Base-by-base conservation (phyloP, 192 early-diverging fungal species). In the Radiomyces spectabilis region DNA sequence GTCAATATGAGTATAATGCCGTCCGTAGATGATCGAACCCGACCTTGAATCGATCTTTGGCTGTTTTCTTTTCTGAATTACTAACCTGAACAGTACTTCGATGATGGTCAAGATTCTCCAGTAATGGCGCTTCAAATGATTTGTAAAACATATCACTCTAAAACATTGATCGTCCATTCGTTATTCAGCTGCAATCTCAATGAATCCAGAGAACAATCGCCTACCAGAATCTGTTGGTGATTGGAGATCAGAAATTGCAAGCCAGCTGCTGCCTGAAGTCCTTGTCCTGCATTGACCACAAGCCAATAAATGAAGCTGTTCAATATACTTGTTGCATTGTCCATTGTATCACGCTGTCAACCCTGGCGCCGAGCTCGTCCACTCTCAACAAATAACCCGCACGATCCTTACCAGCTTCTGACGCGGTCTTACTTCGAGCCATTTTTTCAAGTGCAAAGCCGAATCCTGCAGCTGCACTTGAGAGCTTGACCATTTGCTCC, bases 171-270 rank as follows among this genome's bases (percentile, higher is more conserved):
- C n/a, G n/a, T n/a, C n/a, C n/a, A n/a, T n/a, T n/a, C n/a, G n/a
- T n/a, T n/a, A n/a, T n/a, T 44, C 18, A 26, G n/a, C 5, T 44
- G 7, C 42, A 21, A 21, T 48, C n/a, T n/a, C n/a, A n/a, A n/a
- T n/a, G n/a, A n/a, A n/a, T n/a, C n/a, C n/a, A n/a, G n/a, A n/a
- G 24, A 21, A 1, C 16, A 12, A 45, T 24, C 29, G 15, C 44
- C 55, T 70, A 77, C 75, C 68, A 77, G 59, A 27, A 77, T 55
- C 47, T 74, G 75, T 33, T 77, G 68, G 56, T 77, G 75, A 53
- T 77, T 77, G 34, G 75, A 77, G 51, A 74, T 72, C 19, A 77
- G 51, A 32, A 63, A 71, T 34, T 77, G 75, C 27, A 77, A 59
- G 25, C 75, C 75, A 16, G 75, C 65, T 12, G 71, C 71, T 0